A percentile compares a stretch with the other conserved stretches of the same genome.
These are phyloP conservation scores for Macrophomina tecta DNA, from an alignment of 2,329 filamentous ascomycete genomes.

Conservation along the genomic window DNA sequence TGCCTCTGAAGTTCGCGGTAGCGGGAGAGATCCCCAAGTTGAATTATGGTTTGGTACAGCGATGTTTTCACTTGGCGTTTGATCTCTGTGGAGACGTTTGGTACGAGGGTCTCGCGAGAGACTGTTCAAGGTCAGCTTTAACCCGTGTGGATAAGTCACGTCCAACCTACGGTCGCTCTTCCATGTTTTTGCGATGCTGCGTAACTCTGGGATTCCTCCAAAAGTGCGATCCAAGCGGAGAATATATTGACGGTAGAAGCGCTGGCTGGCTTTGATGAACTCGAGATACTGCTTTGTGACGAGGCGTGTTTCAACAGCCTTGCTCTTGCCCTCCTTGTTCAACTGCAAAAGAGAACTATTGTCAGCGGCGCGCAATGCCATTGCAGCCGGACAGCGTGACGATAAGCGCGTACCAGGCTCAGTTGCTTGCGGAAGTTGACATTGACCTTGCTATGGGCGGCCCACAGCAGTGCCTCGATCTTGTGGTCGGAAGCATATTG, in stretches of 20 bases:
- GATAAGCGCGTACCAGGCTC: conserved; percentile 50
- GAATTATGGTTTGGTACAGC: conserved; percentile 83
- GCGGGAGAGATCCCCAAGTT: conserved; percentile 86
- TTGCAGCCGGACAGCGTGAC: background rate
- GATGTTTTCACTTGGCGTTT: conserved; percentile 69
- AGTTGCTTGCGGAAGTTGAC: conserved; percentile 76
- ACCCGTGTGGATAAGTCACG: background rate
- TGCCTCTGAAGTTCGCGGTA: conserved; percentile 79
- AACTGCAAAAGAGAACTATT: conserved; percentile 13
- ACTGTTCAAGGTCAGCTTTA: conserved; percentile 46
- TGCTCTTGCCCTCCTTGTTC: conserved; percentile 48
- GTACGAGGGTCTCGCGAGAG: conserved; percentile 35
- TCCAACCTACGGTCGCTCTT: conserved; percentile 33
- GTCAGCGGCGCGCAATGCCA: too few species aligned
- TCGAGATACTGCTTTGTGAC: conserved; percentile 79
- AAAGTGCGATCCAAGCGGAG: conserved; percentile 72
- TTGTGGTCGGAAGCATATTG: conserved; percentile 67
- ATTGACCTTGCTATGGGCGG: conserved; percentile 78
- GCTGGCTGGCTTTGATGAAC: conserved; percentile 86
- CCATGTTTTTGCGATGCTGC: conserved; percentile 58
- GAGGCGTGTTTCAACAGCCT: conserved; percentile 72
- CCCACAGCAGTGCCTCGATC: conserved; percentile 78
- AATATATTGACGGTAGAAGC: conserved; percentile 87
- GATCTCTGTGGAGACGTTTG: conserved; percentile 51
- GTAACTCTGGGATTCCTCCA: conserved; percentile 63